Percentiles rank a stretch among this genome's conserved stretches.
Evolutionary conservation across 129 eudicot species (phyloP).

Genomic region (Tagetes patula): DNA sequence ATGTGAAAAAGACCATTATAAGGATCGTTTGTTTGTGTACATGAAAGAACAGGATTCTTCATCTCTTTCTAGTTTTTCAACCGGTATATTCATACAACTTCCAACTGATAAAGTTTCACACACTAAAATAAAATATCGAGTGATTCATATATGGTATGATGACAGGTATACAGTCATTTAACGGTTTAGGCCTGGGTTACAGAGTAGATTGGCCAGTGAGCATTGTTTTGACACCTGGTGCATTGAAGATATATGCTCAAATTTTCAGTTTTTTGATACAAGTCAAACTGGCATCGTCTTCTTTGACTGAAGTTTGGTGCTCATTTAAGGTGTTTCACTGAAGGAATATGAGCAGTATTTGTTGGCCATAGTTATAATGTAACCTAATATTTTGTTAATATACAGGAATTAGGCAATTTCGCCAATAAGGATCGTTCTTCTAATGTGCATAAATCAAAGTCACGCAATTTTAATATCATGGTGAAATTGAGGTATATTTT

Average conservation of each 20-base stretch:
- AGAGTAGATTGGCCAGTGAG: constrained; percentile 92
- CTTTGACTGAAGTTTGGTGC: constrained; percentile 85
- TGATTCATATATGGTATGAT: constrained; percentile 15
- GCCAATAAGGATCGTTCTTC: constrained; percentile 37
- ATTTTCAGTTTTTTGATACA: constrained; percentile 81
- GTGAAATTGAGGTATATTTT: constrained; percentile 65
- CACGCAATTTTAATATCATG: constrained; percentile 42
- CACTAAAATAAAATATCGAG: not conserved
- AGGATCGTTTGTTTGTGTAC: constrained; percentile 72
- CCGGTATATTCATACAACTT: constrained; percentile 44
- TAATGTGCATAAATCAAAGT: constrained; percentile 40
- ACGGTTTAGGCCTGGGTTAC: constrained; percentile 83
- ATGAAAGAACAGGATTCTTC: constrained; percentile 43
- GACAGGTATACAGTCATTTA: constrained; percentile 77
- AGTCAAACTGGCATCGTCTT: constrained; percentile 83
- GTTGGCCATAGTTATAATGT: constrained; percentile 8
- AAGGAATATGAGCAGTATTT: constrained; percentile 6
- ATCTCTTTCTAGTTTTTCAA: constrained; percentile 49
- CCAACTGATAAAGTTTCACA: not conserved
- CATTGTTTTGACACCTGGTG: constrained; percentile 73
- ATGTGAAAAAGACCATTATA: constrained; percentile 73
- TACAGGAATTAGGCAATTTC: constrained; percentile 46
- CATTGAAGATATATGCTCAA: constrained; percentile 74
- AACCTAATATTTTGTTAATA: constrained; percentile 27
- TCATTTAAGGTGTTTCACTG: constrained; percentile 63